Evolutionary conservation across 176 grass and related monocot genomes (phyloP).

Genomic region (Paspalum vaginatum): DNA sequence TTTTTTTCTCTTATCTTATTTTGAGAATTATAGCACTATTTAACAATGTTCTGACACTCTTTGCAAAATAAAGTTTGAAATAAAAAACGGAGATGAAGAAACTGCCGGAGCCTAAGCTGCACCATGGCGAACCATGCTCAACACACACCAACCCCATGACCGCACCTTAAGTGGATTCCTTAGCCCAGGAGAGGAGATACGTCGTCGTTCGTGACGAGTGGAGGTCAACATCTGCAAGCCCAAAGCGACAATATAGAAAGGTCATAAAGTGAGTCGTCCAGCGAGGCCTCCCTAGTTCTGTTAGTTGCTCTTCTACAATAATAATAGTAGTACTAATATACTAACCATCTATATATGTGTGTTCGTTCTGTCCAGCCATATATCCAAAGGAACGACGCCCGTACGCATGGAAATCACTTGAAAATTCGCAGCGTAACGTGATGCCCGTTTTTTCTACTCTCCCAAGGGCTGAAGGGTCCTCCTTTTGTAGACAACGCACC

Average conservation of each 20-base stretch:
- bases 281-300: slow-evolving; percentile 14
- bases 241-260: slow-evolving; percentile 11
- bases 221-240: neutral
- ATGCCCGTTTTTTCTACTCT: slow-evolving; percentile 23
- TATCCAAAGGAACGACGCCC: neutral
- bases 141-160: neutral
- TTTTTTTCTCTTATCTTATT: too few relatives aligned
- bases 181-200: neutral
- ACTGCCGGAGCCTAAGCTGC: too few relatives aligned
- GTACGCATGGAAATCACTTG: slow-evolving; percentile 23
- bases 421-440: neutral
- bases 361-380: slow-evolving; percentile 26
- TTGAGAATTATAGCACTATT: too few relatives aligned
- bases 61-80: too few relatives aligned
- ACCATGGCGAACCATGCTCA: neutral
- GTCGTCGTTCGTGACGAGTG: neutral
- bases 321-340: neutral
- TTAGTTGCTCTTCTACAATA: neutral
- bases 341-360: neutral
- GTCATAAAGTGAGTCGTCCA: slow-evolving; percentile 34
- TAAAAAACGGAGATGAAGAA: too few relatives aligned
- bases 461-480: too few relatives aligned
- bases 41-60: too few relatives aligned
- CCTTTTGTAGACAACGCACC: slow-evolving; percentile 37
- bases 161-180: neutral